phyloP scores from a whole-genome alignment of 2,329 filamentous ascomycete species.

The Zymoseptoria passerinii region DNA sequence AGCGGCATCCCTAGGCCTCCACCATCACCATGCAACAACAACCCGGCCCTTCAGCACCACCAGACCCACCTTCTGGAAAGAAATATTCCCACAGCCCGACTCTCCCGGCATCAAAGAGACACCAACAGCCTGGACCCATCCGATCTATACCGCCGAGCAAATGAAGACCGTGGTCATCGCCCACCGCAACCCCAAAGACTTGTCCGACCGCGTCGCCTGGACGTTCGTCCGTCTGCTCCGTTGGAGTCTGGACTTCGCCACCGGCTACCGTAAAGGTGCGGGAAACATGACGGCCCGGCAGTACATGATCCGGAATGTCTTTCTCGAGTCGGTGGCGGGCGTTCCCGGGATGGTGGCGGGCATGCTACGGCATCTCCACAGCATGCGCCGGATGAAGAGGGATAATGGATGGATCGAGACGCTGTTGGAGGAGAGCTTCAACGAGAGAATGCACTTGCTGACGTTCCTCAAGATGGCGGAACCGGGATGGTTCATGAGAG shows the following conservation, averaged over 20 bases:
- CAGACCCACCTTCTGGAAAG: conserved; percentile 24
- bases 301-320: conserved; percentile 74
- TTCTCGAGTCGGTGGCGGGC: conserved; percentile 88
- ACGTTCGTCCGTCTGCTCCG: conserved; percentile 66
- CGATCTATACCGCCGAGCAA: conserved; percentile 63
- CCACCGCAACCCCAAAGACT: conserved; percentile 64
- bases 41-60: conserved; percentile 37
- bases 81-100: conserved; percentile 42
- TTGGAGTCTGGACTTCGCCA: conserved; percentile 72
- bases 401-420: conserved; percentile 83
- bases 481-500: conserved; percentile 80
- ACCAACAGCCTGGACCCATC: conserved; percentile 42
- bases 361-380: conserved; percentile 83
- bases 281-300: conserved; percentile 71
- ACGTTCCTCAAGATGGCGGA: conserved; percentile 89
- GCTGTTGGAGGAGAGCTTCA: conserved; percentile 30
- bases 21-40: conserved; percentile 16
- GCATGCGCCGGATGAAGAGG: conserved; percentile 71
- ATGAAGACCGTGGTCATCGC: conserved; percentile 67
- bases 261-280: conserved; percentile 58
- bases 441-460: conserved; percentile 72
- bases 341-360: conserved; percentile 96
- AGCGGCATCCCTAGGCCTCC: conserved; percentile 28
- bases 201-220: conserved; percentile 72
- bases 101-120: conserved; percentile 38